Conservation (phyloP, 371 early-diverging fungal species). For the Thermomucor indicae-seudaticae region DNA sequence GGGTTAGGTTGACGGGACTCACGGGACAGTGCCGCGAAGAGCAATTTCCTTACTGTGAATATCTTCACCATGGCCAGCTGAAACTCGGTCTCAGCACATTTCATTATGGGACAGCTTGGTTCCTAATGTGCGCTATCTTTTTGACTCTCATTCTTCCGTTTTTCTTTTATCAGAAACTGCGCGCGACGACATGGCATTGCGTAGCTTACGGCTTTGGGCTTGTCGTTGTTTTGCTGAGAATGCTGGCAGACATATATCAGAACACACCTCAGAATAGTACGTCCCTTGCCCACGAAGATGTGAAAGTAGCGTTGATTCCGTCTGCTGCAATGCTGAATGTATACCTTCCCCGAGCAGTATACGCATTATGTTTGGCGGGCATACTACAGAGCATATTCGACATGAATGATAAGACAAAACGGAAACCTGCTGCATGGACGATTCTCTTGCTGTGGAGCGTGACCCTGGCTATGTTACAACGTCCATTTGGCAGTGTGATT, state of each 20-base stretch:
- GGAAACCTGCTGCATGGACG: slow-evolving; percentile 3
- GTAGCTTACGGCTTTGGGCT: slow-evolving; percentile 6
- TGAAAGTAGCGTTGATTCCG: not conserved
- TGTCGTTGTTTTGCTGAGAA: slow-evolving; percentile 11
- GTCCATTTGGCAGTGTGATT: slow-evolving; percentile 24
- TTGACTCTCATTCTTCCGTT: not conserved
- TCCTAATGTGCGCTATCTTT: not conserved
- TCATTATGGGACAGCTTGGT: slow-evolving; percentile 3
- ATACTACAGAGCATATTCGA: not conserved
- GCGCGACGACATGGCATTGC: not conserved
- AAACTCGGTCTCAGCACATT: not conserved
- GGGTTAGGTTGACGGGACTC: slow-evolving; percentile 53
- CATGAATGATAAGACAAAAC: not conserved
- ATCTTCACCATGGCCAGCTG: slow-evolving; percentile 23
- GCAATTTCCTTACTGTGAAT: slow-evolving; percentile 67
- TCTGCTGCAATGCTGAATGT: slow-evolving; percentile 14
- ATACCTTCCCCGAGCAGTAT: slow-evolving; percentile 29
- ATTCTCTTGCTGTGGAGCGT: slow-evolving; percentile 18
- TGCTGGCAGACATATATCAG: slow-evolving; percentile 15
- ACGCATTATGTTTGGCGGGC: slow-evolving; percentile 5
- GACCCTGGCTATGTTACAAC: slow-evolving; percentile 33
- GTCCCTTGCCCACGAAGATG: not conserved
- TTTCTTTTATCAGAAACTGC: not conserved
- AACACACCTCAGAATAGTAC: slow-evolving; percentile 3
- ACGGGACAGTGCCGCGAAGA: slow-evolving; percentile 90